Conservation (phyloP, 208 protist species). For the Zelonia costaricensis region DNA sequence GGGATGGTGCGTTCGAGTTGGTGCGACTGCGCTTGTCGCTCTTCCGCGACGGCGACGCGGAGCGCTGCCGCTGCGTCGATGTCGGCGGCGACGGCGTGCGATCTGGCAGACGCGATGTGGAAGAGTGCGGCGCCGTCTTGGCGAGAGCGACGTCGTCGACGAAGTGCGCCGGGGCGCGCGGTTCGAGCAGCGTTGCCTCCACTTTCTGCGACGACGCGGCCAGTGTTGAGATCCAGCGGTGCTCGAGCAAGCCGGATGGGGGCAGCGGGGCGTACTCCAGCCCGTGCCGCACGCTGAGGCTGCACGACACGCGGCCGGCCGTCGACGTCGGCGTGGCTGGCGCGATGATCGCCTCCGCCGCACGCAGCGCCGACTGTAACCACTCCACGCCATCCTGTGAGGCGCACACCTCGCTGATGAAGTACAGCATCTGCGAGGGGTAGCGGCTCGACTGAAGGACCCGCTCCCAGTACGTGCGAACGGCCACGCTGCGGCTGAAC, state of each 20-base stretch:
- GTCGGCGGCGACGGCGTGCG: too few relatives aligned
- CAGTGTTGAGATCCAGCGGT: too few relatives aligned
- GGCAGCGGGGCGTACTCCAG: neutral
- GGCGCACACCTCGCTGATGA: conserved; percentile 33
- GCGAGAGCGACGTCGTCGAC: too few relatives aligned
- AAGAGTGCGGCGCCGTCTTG: too few relatives aligned
- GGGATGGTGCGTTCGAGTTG: too few relatives aligned
- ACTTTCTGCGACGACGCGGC: too few relatives aligned
- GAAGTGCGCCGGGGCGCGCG: too few relatives aligned
- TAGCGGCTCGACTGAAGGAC: conserved; percentile 21
- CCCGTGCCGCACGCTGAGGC: neutral
- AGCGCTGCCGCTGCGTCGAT: too few relatives aligned
- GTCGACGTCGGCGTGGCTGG: neutral
- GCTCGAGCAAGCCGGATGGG: too few relatives aligned
- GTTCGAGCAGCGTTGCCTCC: too few relatives aligned
- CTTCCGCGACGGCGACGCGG: neutral
- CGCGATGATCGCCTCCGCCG: neutral
- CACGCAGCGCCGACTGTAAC: conserved; percentile 14
- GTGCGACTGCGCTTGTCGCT: too few relatives aligned
- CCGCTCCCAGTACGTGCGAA: conserved; percentile 22
- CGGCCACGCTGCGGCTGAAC: neutral
- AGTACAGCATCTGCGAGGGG: conserved; percentile 39
- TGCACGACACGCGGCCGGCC: neutral
- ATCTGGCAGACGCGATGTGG: too few relatives aligned
- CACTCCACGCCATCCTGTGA: conserved; percentile 7